Evolutionary conservation across 495 filamentous ascomycete species (phyloP).

Genomic region (Hypoxylon intermedium): DNA sequence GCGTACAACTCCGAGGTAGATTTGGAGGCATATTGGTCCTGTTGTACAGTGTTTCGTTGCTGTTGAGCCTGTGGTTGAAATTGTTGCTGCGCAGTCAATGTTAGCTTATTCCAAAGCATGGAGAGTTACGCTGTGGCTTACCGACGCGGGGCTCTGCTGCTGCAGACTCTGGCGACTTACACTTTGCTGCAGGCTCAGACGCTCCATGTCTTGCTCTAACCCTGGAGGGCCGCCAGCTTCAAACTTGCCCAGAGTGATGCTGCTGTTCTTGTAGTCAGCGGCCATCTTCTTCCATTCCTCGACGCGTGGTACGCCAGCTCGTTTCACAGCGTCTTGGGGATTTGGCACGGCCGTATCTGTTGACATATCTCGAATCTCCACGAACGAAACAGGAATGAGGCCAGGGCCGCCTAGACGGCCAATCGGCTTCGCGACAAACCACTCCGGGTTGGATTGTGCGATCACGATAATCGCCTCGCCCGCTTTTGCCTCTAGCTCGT

Average conservation of each 20-base stretch:
- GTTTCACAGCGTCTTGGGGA: conserved; percentile 82
- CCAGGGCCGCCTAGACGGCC: conserved; percentile 92
- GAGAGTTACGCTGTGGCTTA: conserved; percentile 40
- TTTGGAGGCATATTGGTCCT: conserved; percentile 47
- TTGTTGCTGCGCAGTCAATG: conserved; percentile 37
- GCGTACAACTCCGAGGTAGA: conserved; percentile 56
- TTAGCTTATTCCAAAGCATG: conserved; percentile 20
- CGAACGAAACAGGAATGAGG: conserved; percentile 94
- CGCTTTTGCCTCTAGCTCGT: conserved; percentile 92
- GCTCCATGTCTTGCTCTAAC: conserved; percentile 75
- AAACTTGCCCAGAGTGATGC: conserved; percentile 92
- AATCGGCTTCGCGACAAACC: conserved; percentile 99
- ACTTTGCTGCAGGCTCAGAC: conserved; percentile 72
- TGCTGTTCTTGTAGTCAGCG: conserved; percentile 98
- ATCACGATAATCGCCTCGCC: conserved; percentile 98
- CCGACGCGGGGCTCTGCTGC: conserved; percentile 48
- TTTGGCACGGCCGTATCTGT: conserved; percentile 82
- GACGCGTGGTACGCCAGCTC: conserved; percentile 93
- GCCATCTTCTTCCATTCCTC: conserved; percentile 99
- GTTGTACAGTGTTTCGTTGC: conserved; percentile 40
- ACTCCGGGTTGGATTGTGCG: conserved; percentile 98
- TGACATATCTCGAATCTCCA: conserved; percentile 94
- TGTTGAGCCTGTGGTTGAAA: conserved; percentile 38
- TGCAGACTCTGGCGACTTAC: conserved; percentile 54
- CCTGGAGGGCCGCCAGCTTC: conserved; percentile 62